Conservation (phyloP, 805 yeast genomes). For the Spencermartinsiella europaea region DNA sequence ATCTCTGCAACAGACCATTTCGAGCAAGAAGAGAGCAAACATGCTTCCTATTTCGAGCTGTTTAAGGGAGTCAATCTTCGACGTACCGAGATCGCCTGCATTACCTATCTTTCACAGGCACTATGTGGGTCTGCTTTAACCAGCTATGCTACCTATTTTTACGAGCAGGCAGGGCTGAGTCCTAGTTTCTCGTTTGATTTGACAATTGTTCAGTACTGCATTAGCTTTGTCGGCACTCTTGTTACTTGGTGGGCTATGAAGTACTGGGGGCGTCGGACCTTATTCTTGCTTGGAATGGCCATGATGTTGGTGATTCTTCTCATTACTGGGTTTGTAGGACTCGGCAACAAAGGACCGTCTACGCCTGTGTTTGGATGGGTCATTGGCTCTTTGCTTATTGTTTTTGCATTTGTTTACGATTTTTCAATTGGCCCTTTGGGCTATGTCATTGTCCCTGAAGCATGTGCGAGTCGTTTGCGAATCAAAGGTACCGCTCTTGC, state of each 20-base stretch:
- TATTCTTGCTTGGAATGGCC: conserved; percentile 32
- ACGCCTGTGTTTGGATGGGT: conserved; percentile 23
- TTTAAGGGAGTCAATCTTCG: conserved; percentile 42
- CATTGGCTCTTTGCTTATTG: conserved; percentile 40
- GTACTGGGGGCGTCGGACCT: conserved; percentile 22
- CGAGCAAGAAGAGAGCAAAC: conserved; percentile 22
- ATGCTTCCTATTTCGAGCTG: conserved; percentile 34
- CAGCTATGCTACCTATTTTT: conserved; percentile 37
- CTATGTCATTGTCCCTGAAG: conserved; percentile 38
- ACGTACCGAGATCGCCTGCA: conserved; percentile 45
- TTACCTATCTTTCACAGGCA: conserved; percentile 42
- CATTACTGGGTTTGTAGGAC: conserved; percentile 40
- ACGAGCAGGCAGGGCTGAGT: conserved; percentile 37
- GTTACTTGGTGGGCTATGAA: conserved; percentile 19
- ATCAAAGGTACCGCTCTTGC: conserved; percentile 39
- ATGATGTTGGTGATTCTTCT: conserved; percentile 35
- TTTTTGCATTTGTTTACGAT: conserved; percentile 44
- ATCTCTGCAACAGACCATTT: conserved; percentile 40
- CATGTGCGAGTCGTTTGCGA: conserved; percentile 38
- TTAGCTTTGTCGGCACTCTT: conserved; percentile 42
- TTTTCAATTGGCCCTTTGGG: conserved; percentile 41
- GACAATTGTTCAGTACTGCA: conserved; percentile 39
- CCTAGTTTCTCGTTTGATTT: conserved; percentile 35
- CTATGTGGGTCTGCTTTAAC: conserved; percentile 25
- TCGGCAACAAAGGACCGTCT: conserved; percentile 28